phyloP scores from a whole-genome alignment of 148 eudicot genomes.

The Nepenthes gracilis region DNA sequence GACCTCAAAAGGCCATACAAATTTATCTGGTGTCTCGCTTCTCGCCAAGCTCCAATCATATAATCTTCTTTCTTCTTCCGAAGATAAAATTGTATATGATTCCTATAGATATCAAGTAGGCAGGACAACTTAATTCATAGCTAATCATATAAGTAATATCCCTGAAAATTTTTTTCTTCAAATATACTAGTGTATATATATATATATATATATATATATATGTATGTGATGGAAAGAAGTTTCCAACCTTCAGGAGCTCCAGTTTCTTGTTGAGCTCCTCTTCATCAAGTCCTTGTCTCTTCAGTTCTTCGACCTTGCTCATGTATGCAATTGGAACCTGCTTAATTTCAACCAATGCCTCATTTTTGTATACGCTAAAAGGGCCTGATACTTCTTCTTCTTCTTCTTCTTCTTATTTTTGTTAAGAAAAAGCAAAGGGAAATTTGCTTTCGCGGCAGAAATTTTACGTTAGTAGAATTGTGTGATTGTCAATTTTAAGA shows the following conservation, averaged over 20 bases:
- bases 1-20: constrained; percentile 69
- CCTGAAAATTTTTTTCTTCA: no score
- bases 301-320: constrained; percentile 41
- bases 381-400: no score
- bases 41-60: constrained; percentile 87
- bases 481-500: no score
- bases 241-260: constrained; percentile 48
- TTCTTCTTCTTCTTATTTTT: no score
- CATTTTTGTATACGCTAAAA: no score
- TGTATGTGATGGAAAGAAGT: neutral
- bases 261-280: constrained; percentile 41
- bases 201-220: neutral
- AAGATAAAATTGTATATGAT: constrained; percentile 57
- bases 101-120: constrained; percentile 23
- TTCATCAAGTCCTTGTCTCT: constrained; percentile 42
- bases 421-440: no score
- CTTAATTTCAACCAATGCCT: neutral
- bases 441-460: no score
- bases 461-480: no score
- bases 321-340: constrained; percentile 53
- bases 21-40: constrained; percentile 39
- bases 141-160: no score
- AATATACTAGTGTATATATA: no score
- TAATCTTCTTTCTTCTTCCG: constrained; percentile 51
- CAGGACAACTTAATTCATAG: neutral